Base-by-base conservation (phyloP, 345 rosid species). In the Camelina neglecta region DNA sequence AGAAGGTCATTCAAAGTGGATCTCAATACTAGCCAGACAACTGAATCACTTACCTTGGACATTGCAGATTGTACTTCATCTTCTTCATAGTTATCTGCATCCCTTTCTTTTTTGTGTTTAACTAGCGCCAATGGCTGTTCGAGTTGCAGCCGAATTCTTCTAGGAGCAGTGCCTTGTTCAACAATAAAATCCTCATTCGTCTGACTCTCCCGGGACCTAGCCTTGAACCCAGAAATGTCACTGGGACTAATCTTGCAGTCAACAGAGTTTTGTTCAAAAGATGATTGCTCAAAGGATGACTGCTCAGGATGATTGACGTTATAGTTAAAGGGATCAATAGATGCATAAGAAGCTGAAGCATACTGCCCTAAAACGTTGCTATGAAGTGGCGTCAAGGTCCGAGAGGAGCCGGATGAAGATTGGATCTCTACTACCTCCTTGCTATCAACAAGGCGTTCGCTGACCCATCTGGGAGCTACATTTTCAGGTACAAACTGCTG, bases 101-200 rank as follows among this genome's bases (percentile, higher is more conserved):
- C 79, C 57, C 60, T 71, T 57, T 39, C 71, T 55, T 60, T 69
- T 54, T 36, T 53, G 39, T 41, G 51, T 21, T 61, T 68, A 60
- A 29, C 36, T 3, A 67, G 29, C 8, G 18, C 61, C 21, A 67
- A 11, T 35, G 81, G 39, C 21, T 0, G 49, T 10, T 65, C 48
- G 1, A 58, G 56, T 64, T 73, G 86, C 59, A 91, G 78, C 45
- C 80, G 84, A 15, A 89, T 57, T 83, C 96, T 84, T 81, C 90
- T 86, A 42, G 84, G 82, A 69, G 94, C 97, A 74, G 85, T 85
- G 38, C 89, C 97, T 71, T 87, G 92, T 74, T n/a, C 1, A 33
- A 36, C 75, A 41, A 60, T 41, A 67, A 60, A 79, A 67, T 74
- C 84, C 1, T 75, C 56, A 71, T 35, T 48, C 8, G 78, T 68